Conservation (phyloP, 179 eudicot genomes). For the Dionaea muscipula region DNA sequence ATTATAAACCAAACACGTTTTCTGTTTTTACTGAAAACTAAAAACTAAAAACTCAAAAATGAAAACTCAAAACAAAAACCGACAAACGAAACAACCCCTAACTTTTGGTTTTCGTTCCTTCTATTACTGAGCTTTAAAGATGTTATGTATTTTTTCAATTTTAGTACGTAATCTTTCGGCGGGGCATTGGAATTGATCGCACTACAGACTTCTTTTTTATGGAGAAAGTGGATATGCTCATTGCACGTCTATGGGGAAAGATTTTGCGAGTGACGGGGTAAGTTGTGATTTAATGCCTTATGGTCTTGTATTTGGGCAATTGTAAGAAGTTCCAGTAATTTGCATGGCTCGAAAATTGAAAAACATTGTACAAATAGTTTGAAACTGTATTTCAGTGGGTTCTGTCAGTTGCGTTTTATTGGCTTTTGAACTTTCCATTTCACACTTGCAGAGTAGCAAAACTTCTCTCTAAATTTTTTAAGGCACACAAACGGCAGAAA, state of each 20-base stretch:
- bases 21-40: too few relatives aligned
- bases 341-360: neutral
- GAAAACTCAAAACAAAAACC: too few relatives aligned
- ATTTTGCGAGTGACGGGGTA: conserved; percentile 43
- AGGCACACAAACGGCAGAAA: conserved; percentile 21
- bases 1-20: too few relatives aligned
- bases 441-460: conserved; percentile 40
- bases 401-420: neutral
- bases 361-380: too few relatives aligned
- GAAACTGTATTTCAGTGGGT: neutral
- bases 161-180: conserved; percentile 82
- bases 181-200: conserved; percentile 89
- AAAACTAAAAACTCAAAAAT: too few relatives aligned
- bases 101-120: too few relatives aligned
- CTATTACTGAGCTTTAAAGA: too few relatives aligned
- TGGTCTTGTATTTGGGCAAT: neutral
- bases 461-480: conserved; percentile 36
- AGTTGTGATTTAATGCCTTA: conserved; percentile 1
- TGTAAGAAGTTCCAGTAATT: neutral
- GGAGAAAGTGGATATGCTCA: conserved; percentile 91
- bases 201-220: conserved; percentile 71
- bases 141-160: conserved; percentile 10
- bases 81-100: too few relatives aligned
- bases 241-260: conserved; percentile 66
- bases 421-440: conserved; percentile 5